These are phyloP conservation scores for Cucurbita maxima DNA, from an alignment of 306 rosid species.

Conservation along the genomic window DNA sequence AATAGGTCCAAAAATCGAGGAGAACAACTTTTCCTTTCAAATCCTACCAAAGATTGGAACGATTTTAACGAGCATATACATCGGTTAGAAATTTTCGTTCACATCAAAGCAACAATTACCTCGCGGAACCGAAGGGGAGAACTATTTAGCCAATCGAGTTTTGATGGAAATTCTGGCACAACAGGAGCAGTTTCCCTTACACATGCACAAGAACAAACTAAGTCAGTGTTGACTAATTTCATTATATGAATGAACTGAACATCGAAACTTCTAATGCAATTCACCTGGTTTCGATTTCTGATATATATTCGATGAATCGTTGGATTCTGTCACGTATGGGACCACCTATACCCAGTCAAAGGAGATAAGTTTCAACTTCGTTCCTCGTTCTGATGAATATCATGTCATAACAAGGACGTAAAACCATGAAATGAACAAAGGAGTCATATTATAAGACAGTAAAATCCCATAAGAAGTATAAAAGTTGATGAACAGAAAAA, in stretches of 20 bases:
- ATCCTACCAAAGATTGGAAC: constrained; percentile 45
- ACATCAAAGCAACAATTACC: constrained; percentile 31
- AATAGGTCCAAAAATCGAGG: constrained; percentile 90
- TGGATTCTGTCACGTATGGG: constrained; percentile 46
- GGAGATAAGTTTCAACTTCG: not conserved
- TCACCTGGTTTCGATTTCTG: constrained; percentile 74
- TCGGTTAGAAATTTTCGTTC: not conserved
- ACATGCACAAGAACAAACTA: constrained; percentile 1
- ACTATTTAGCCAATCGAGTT: constrained; percentile 89
- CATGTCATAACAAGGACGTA: constrained; percentile 4
- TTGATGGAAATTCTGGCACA: constrained; percentile 88
- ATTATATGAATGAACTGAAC: not conserved
- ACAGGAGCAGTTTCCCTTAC: constrained; percentile 50
- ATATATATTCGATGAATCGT: constrained; percentile 67
- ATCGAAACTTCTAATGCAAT: not conserved
- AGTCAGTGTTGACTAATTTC: not conserved
- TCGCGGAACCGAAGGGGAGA: constrained; percentile 73
- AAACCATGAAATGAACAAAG: constrained; percentile 8
- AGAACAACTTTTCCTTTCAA: constrained; percentile 87
- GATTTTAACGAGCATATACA: not conserved
- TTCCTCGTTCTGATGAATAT: constrained; percentile 7
- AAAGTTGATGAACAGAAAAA: not conserved
- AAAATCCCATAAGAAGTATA: not conserved
- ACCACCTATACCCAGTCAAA: constrained; percentile 31
- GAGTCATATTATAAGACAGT: not conserved